phyloP scores from a whole-genome alignment of 2,329 filamentous ascomycete genomes.

The Penicillium occitanis region DNA sequence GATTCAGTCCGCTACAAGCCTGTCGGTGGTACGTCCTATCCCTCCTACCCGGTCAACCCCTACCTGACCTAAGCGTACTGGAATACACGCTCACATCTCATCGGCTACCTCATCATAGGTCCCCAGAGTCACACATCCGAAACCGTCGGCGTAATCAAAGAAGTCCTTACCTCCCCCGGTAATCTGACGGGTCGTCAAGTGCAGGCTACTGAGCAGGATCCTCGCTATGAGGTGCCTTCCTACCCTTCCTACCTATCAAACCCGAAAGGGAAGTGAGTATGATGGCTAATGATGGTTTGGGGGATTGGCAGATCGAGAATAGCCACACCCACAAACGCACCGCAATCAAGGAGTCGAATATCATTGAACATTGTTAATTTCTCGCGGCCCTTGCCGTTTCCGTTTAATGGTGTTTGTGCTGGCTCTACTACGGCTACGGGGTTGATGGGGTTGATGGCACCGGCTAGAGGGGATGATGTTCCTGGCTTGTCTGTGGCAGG shows the following conservation, averaged over 20 bases:
- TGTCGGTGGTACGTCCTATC: slow-evolving; percentile 38
- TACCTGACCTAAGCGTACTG: too few relatives aligned
- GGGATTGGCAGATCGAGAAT: slow-evolving; percentile 29
- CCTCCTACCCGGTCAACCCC: neutral
- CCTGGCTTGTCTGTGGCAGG: neutral
- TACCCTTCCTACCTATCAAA: neutral
- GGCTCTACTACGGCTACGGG: neutral
- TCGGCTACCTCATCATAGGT: slow-evolving; percentile 29
- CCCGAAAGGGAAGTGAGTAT: neutral
- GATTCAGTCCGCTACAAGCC: slow-evolving; percentile 44
- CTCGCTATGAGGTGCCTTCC: slow-evolving; percentile 41
- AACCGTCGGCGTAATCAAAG: slow-evolving; percentile 38
- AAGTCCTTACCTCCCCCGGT: slow-evolving; percentile 36
- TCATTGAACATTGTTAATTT: slow-evolving; percentile 27
- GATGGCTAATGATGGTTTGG: neutral
- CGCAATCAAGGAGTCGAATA: slow-evolving; percentile 34
- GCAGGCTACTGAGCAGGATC: slow-evolving; percentile 34
- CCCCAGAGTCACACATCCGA: slow-evolving; percentile 41
- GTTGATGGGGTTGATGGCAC: slow-evolving; percentile 11
- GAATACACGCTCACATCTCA: neutral
- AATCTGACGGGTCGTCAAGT: slow-evolving; percentile 39
- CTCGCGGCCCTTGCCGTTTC: neutral
- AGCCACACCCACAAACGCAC: slow-evolving; percentile 30
- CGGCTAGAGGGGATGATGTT: slow-evolving; percentile 18
- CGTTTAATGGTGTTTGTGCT: neutral